Conservation (phyloP, 768 basidiomycete species). For the Xerocomellus dryophilus region DNA sequence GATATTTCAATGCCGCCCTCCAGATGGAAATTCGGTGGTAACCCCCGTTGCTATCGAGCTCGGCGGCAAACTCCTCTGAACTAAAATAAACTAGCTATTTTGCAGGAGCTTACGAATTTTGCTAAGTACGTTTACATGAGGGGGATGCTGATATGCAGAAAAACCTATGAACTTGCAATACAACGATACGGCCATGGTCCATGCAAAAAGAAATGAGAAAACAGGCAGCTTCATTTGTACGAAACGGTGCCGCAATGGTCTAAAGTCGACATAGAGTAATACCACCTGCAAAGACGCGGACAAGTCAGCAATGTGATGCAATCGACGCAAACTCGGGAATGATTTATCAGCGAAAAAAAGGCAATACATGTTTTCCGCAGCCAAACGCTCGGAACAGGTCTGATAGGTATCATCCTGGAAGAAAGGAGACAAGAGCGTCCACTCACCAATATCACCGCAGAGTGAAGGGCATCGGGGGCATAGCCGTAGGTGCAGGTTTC, state of each 20-base stretch:
- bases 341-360: conserved; percentile 43
- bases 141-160: no score
- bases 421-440: conserved; percentile 8
- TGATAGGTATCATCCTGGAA: conserved; percentile 63
- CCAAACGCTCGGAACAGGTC: conserved; percentile 71
- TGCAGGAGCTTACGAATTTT: background rate
- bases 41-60: no score
- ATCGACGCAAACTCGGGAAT: background rate
- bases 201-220: conserved; percentile 4
- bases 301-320: conserved; percentile 3
- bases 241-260: background rate
- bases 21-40: no score
- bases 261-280: background rate
- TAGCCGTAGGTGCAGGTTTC: conserved; percentile 50
- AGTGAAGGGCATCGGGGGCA: conserved; percentile 47
- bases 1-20: no score
- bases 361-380: conserved; percentile 67
- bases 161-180: conserved; percentile 6
- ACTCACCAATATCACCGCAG: conserved; percentile 28
- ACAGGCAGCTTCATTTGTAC: background rate
- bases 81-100: background rate
- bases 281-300: conserved; percentile 9
- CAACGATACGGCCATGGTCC: conserved; percentile 17
- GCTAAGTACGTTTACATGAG: conserved; percentile 12
- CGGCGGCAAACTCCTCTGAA: background rate